Percentiles rank a stretch among this genome's conserved stretches.
Conservation (phyloP, 352 stramenopile genomes). For the Pythium periplocum region DNA sequence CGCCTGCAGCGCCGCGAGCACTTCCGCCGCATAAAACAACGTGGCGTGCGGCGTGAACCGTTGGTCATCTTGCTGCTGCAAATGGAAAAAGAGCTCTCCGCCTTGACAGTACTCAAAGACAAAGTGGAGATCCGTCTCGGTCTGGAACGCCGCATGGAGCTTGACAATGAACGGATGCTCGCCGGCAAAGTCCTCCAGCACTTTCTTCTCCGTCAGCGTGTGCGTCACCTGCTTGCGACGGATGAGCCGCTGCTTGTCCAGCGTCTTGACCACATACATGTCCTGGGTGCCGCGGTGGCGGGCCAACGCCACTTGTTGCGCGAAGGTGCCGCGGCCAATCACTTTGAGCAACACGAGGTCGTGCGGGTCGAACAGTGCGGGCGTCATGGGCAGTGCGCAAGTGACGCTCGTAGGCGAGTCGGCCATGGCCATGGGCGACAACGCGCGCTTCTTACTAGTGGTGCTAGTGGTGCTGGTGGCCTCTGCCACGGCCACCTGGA, state of each 20-base stretch:
- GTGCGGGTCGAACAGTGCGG: slow-evolving; percentile 37
- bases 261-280: slow-evolving; percentile 78
- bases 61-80: slow-evolving; percentile 70
- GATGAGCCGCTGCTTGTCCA: slow-evolving; percentile 71
- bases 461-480: slow-evolving; percentile 1
- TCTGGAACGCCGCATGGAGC: slow-evolving; percentile 71
- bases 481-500: too few relatives aligned
- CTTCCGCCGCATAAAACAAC: slow-evolving; percentile 74
- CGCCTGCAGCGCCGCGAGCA: slow-evolving; percentile 47
- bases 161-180: slow-evolving; percentile 74
- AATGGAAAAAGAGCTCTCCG: slow-evolving; percentile 81
- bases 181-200: slow-evolving; percentile 53
- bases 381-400: neutral
- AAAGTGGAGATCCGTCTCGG: slow-evolving; percentile 70
- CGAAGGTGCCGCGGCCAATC: slow-evolving; percentile 81
- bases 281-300: slow-evolving; percentile 40
- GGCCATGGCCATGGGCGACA: slow-evolving; percentile 13
- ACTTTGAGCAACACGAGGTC: slow-evolving; percentile 80
- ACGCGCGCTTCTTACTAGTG: slow-evolving; percentile 19
- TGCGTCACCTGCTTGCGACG: slow-evolving; percentile 74
- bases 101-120: slow-evolving; percentile 83
- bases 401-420: slow-evolving; percentile 1
- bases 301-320: slow-evolving; percentile 74
- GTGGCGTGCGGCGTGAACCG: slow-evolving; percentile 61
- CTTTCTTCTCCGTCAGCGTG: slow-evolving; percentile 76